Evolutionary conservation across 2,329 filamentous ascomycete genomes (phyloP).

Genomic region (Ophiostoma himal-ulmi): DNA sequence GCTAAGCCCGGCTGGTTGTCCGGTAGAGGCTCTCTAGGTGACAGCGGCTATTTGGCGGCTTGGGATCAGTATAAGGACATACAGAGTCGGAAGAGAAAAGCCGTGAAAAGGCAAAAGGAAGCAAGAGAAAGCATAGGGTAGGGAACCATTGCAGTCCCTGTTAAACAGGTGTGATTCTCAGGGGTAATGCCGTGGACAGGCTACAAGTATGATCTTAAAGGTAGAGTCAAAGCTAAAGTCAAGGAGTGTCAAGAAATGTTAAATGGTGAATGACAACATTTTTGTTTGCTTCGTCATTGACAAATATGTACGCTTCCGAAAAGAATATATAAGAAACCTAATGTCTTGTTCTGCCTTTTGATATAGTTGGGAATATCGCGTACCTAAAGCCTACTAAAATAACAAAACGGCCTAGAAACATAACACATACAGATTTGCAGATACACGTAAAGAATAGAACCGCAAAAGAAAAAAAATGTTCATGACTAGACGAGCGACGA

Average conservation of each 20-base stretch:
- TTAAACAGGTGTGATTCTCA: conserved; percentile 9
- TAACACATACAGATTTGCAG: neutral
- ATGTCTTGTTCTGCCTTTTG: neutral
- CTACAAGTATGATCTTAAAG: neutral
- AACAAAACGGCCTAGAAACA: neutral
- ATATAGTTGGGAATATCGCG: neutral
- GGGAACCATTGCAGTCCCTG: conserved; percentile 7
- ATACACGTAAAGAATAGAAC: neutral
- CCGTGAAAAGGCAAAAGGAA: neutral
- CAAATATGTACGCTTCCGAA: neutral
- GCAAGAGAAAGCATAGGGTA: neutral
- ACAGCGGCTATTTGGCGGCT: neutral
- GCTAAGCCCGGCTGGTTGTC: neutral
- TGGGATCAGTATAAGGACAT: too few relatives aligned
- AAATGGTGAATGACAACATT: neutral
- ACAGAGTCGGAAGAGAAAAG: neutral
- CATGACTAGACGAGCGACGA: neutral
- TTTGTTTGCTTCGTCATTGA: neutral
- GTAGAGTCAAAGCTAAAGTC: too few relatives aligned
- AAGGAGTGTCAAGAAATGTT: too few relatives aligned
- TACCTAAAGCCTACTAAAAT: neutral
- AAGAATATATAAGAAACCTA: too few relatives aligned
- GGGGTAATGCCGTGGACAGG: conserved; percentile 3
- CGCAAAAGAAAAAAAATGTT: neutral
- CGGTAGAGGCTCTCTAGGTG: neutral